Evolutionary conservation across 2,329 filamentous ascomycete genomes (phyloP).

Genomic region (Chrysoporthe deuterocubensis): DNA sequence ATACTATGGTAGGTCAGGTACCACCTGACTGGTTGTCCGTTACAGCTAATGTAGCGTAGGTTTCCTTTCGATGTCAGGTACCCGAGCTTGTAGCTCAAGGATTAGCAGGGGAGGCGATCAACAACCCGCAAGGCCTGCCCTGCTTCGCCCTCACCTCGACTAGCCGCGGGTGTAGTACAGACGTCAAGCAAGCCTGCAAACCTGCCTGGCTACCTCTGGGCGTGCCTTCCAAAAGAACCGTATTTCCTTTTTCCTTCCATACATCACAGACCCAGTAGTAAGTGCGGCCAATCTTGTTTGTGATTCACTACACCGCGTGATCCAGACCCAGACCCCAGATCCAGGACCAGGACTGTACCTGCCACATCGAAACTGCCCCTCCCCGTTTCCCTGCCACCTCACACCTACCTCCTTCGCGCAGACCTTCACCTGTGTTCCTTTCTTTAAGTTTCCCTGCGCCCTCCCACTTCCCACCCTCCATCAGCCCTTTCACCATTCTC

Average conservation of each 20-base stretch:
- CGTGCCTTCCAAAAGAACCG: not conserved
- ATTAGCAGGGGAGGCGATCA: conserved; percentile 1
- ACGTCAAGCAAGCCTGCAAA: conserved; percentile 1
- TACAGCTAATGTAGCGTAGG: conserved; percentile 9
- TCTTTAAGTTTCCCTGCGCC: conserved; percentile 25
- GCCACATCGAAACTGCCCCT: not conserved
- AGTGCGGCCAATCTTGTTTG: conserved; percentile 17
- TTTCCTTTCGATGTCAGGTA: conserved; percentile 18
- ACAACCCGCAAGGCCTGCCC: conserved; percentile 1
- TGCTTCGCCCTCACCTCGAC: conserved; percentile 15
- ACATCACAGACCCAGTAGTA: conserved; percentile 11
- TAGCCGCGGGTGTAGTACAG: conserved; percentile 9
- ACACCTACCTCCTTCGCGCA: conserved; percentile 11
- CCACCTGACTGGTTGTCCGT: conserved; percentile 13
- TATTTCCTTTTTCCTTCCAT: not conserved
- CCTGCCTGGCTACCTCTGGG: not conserved
- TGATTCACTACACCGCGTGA: conserved; percentile 25
- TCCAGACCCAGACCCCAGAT: conserved; percentile 16
- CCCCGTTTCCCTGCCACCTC: conserved; percentile 15
- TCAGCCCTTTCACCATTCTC: conserved; percentile 6
- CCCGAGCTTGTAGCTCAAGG: conserved; percentile 14
- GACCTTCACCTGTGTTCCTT: conserved; percentile 17
- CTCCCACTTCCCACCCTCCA: not conserved
- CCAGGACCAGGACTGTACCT: conserved; percentile 2
- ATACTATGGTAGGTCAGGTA: conserved; percentile 10